A percentile compares a stretch with the other conserved stretches of the same genome.
These are phyloP conservation scores for Lactarius indigo DNA, from an alignment of 768 basidiomycete genomes.

Conservation along the genomic window DNA sequence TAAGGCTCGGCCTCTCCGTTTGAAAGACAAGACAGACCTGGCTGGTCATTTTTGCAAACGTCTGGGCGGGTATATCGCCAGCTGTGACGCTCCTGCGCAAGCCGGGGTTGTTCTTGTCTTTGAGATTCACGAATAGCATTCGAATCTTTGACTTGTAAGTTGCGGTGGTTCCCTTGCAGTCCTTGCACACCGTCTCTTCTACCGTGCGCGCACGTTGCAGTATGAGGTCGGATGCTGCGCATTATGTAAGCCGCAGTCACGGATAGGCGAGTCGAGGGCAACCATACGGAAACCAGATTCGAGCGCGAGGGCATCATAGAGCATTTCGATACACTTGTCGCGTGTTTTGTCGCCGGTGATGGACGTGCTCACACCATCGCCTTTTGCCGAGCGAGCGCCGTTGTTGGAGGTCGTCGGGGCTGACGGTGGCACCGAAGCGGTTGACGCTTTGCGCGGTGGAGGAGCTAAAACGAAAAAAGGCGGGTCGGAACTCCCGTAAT, in stretches of 20 bases:
- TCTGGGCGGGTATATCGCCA: slow-evolving; percentile 68
- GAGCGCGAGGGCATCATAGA: slow-evolving; percentile 86
- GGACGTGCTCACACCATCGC: slow-evolving; percentile 60
- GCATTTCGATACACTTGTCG: slow-evolving; percentile 83
- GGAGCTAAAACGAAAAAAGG: background rate
- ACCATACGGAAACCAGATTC: slow-evolving; percentile 87
- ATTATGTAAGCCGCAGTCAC: background rate
- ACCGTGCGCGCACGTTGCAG: slow-evolving; percentile 61
- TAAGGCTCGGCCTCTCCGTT: background rate
- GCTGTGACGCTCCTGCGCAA: slow-evolving; percentile 82
- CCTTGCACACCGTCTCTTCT: slow-evolving; percentile 58
- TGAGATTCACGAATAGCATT: slow-evolving; percentile 86
- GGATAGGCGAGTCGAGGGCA: slow-evolving; percentile 2
- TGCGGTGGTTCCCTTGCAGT: slow-evolving; percentile 42
- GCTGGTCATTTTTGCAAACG: slow-evolving; percentile 77
- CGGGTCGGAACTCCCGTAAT: slow-evolving; percentile 11
- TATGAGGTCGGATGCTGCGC: slow-evolving; percentile 65
- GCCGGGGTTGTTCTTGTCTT: slow-evolving; percentile 90
- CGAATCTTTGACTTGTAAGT: slow-evolving; percentile 79
- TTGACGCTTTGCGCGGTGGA: slow-evolving; percentile 21
- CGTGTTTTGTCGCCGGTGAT: slow-evolving; percentile 68
- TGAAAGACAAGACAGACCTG: slow-evolving; percentile 49
- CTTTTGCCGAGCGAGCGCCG: slow-evolving; percentile 54
- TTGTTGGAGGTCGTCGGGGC: slow-evolving; percentile 31
- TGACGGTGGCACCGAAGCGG: slow-evolving; percentile 17